These are phyloP conservation scores for Chamaecrista fasciculata DNA, from an alignment of 306 rosid species.

Conservation along the genomic window DNA sequence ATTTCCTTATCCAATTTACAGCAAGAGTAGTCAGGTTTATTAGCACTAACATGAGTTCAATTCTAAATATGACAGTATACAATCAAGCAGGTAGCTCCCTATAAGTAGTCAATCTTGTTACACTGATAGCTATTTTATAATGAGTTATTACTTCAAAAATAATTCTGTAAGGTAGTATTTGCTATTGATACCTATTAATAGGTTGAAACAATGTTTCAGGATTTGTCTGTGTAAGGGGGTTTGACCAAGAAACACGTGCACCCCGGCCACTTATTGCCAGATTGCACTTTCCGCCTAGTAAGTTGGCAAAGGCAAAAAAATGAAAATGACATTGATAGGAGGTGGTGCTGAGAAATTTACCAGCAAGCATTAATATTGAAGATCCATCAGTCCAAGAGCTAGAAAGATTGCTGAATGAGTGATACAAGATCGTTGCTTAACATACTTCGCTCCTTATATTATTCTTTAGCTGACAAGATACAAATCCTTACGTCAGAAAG, in stretches of 20 bases:
- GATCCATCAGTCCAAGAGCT: conserved; percentile 25
- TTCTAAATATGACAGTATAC: not conserved
- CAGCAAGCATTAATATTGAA: conserved; percentile 18
- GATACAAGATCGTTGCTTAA: conserved; percentile 38
- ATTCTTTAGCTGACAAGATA: conserved; percentile 40
- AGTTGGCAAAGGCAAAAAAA: conserved; percentile 39
- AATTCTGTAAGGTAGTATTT: not conserved
- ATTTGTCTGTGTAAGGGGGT: conserved; percentile 89
- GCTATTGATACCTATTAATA: conserved; percentile 22
- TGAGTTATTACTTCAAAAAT: conserved; percentile 20
- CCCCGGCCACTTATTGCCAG: conserved; percentile 75
- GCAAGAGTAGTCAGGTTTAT: not conserved
- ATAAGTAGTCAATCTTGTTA: not conserved
- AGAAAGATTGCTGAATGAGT: conserved; percentile 26
- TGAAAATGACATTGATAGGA: conserved; percentile 24
- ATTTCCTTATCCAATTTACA: not conserved
- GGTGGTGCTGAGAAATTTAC: conserved; percentile 30
- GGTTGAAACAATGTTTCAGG: conserved; percentile 53
- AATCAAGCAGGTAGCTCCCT: not conserved
- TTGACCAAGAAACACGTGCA: conserved; percentile 55
- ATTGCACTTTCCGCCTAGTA: conserved; percentile 71
- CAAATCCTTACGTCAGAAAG: conserved; percentile 33
- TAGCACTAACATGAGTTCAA: not conserved
- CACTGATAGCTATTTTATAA: not conserved
- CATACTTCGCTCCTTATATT: conserved; percentile 34